phyloP scores from a whole-genome alignment of 305 asterid species.

The Caryopteris hybrid region DNA sequence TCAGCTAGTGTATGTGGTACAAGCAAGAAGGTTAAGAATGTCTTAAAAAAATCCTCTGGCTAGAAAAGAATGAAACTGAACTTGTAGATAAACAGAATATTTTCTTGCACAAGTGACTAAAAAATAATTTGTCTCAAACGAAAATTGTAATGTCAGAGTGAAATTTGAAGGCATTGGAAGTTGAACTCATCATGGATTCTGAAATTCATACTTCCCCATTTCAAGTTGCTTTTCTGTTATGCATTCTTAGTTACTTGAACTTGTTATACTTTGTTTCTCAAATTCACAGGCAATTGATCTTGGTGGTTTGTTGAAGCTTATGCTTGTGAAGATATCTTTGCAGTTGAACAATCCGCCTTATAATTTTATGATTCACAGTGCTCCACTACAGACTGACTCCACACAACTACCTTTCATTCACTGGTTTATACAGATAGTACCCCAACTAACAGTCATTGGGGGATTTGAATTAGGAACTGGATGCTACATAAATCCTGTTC shows the following conservation, averaged over 20 bases:
- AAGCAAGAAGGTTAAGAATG: neutral
- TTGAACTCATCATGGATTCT: neutral
- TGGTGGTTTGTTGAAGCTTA: constrained; percentile 69
- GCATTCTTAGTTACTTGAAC: neutral
- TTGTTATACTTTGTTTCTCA: constrained; percentile 12
- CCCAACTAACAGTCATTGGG: constrained; percentile 64
- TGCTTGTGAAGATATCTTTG: constrained; percentile 61
- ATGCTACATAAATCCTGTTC: constrained; percentile 84
- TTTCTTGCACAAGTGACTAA: neutral
- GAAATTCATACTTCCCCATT: neutral
- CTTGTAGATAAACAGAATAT: neutral
- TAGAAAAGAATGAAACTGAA: neutral
- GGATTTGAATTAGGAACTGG: constrained; percentile 89
- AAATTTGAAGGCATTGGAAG: neutral
- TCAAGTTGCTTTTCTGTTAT: neutral
- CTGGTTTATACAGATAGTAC: constrained; percentile 91
- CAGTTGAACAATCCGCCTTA: constrained; percentile 88
- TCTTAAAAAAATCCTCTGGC: neutral
- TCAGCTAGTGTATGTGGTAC: neutral
- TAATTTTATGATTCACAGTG: constrained; percentile 69
- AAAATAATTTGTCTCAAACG: neutral
- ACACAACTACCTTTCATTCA: constrained; percentile 46
- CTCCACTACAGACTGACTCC: constrained; percentile 49
- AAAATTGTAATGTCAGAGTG: neutral
- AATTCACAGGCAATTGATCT: constrained; percentile 72